Base-by-base conservation (phyloP, 441 rosid species). In the Syzygium malaccense region DNA sequence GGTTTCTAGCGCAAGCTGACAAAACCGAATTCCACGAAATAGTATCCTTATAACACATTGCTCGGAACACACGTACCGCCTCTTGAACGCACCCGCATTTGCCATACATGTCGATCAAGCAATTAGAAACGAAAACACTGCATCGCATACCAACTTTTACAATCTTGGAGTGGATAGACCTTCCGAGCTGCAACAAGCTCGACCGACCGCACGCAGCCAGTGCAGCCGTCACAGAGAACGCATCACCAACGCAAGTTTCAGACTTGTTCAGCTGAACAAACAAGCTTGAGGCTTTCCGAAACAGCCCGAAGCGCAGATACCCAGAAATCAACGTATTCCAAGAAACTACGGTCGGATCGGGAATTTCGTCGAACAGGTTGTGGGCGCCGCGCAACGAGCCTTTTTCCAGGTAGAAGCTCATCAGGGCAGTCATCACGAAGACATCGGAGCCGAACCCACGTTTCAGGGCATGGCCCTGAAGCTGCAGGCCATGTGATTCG, bases 21-120 rank as follows among this genome's bases (percentile, higher is more conserved):
- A 97, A 90, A 33, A 94, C 93, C 0, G 96, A 95, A 92, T 97
- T 97, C 98, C 99, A 96, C 48, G 98, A 95, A 92, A 97, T 91
- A 26, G 88, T 90, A 87, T 96, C 99, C 93, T 89, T 95, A 45
- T 89, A 91, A 86, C 86, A 86, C 95, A 95, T 92, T 58, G 90
- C 88, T 41, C 86, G 56, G 78, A 97, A 96, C 54, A 92, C 93
- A 90, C 54, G 56, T 45, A 94, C 91, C 13, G 99, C 96, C 78
- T 95, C 94, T 58, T 90, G 93, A 88, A 94, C 92, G 15, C 80
- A 93, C 48, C 92, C 95, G 75, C 98, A 95, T 92, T 94, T 97
- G 14, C 98, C 98, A 48, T 97, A 96, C 96, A 94, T 94, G 89
- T 96, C 97, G 55, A 97, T 93, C 92, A 97, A 92, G 91, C 98